Conservation (phyloP, 2,329 filamentous ascomycete species). For the Claviceps sorghi region DNA sequence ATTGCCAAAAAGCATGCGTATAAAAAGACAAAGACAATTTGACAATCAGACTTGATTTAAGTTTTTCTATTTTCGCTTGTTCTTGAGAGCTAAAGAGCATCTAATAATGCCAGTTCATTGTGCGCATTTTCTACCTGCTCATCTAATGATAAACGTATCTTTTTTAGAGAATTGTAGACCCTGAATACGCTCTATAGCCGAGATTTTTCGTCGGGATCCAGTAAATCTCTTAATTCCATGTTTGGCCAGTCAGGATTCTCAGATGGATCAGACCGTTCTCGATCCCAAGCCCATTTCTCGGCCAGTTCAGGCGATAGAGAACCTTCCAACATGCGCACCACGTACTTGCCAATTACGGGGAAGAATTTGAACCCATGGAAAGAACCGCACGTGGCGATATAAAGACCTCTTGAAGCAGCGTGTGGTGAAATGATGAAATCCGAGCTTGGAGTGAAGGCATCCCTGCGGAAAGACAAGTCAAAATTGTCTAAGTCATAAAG, state of each 20-base stretch:
- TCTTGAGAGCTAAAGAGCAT: too few relatives aligned
- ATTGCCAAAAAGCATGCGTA: too few relatives aligned
- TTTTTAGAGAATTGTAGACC: too few relatives aligned
- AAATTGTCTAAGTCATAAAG: not conserved
- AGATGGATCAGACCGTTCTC: conserved; percentile 37
- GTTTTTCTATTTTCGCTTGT: too few relatives aligned
- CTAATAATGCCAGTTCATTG: too few relatives aligned
- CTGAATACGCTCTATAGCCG: too few relatives aligned
- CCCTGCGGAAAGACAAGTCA: conserved; percentile 29
- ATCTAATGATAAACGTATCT: too few relatives aligned
- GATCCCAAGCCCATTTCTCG: conserved; percentile 43
- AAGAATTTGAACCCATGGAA: conserved; percentile 58
- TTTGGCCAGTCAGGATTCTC: conserved; percentile 42
- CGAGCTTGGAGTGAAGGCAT: conserved; percentile 45
- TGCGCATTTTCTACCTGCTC: too few relatives aligned
- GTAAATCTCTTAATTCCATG: conserved; percentile 40
- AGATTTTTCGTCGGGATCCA: too few relatives aligned
- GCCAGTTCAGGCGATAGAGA: conserved; percentile 27
- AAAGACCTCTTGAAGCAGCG: conserved; percentile 35
- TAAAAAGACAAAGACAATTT: too few relatives aligned
- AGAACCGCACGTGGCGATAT: conserved; percentile 48
- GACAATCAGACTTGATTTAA: too few relatives aligned
- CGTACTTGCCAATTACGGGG: conserved; percentile 47
- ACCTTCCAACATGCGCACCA: conserved; percentile 39
- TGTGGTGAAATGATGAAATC: conserved; percentile 51